Conservation (phyloP, 1,284 basidiomycete species). For the Heterobasidion occidentale region DNA sequence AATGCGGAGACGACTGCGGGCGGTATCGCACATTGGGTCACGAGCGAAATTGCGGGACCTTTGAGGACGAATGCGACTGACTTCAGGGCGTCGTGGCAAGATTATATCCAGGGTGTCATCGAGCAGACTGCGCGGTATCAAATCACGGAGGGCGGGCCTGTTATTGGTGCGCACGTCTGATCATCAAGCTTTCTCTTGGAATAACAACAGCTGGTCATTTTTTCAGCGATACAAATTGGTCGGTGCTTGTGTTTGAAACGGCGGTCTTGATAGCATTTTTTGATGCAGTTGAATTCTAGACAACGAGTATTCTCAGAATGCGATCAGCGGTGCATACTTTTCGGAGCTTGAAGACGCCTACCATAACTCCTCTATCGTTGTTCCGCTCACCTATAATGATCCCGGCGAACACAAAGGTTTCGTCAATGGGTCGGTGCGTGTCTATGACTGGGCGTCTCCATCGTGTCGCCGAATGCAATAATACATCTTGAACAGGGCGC, state of each 20-base stretch:
- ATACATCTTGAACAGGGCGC: conserved; percentile 24
- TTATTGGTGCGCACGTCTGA: conserved; percentile 46
- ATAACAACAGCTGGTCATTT: neutral
- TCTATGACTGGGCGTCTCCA: no score
- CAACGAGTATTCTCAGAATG: conserved; percentile 65
- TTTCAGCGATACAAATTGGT: conserved; percentile 61
- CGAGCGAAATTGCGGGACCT: conserved; percentile 54
- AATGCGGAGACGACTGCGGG: conserved; percentile 79
- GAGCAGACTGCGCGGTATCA: conserved; percentile 56
- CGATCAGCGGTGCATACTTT: conserved; percentile 54
- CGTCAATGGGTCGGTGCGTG: conserved; percentile 51
- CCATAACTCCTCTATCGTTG: conserved; percentile 46
- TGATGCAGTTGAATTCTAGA: conserved; percentile 30
- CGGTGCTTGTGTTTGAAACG: conserved; percentile 9
- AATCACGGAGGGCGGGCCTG: conserved; percentile 60
- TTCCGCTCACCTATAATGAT: conserved; percentile 72
- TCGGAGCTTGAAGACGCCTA: conserved; percentile 52
- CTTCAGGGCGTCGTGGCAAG: conserved; percentile 62
- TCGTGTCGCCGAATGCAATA: neutral
- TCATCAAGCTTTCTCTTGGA: neutral
- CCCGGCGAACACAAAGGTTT: conserved; percentile 52
- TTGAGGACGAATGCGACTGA: conserved; percentile 66
- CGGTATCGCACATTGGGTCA: conserved; percentile 74
- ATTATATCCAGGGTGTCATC: conserved; percentile 61
- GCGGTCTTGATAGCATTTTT: neutral